Evolutionary conservation across 176 grass and related monocot genomes (phyloP).

Genomic region (Coix lacrymajobi): DNA sequence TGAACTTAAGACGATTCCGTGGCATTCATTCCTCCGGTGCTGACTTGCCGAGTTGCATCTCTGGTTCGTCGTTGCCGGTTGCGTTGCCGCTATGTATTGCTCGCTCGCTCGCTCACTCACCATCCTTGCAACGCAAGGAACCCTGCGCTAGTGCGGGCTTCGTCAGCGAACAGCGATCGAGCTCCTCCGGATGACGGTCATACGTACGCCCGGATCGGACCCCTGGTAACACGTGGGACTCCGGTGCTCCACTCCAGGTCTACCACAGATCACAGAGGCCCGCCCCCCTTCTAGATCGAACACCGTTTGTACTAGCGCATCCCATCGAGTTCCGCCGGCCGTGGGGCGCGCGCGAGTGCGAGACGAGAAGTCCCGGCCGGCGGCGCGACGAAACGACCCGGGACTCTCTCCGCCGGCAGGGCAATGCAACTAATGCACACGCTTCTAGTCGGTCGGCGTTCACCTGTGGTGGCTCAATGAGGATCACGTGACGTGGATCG

Average conservation of each 20-base stretch:
- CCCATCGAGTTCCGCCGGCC: background rate
- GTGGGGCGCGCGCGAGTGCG: background rate
- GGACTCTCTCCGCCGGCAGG: too few species aligned
- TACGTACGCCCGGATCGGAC: background rate
- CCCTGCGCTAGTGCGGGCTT: background rate
- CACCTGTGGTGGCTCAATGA: background rate
- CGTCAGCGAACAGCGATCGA: background rate
- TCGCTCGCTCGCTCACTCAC: background rate
- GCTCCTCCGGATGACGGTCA: background rate
- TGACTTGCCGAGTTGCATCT: background rate
- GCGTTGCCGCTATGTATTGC: background rate
- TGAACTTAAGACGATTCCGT: background rate
- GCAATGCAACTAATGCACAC: background rate
- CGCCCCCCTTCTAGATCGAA: background rate
- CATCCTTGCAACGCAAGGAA: slow-evolving; percentile 31
- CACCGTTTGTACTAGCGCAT: background rate
- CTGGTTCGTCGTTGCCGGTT: background rate
- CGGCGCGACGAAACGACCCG: background rate
- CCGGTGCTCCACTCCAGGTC: background rate
- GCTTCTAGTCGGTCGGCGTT: background rate
- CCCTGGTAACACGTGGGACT: background rate
- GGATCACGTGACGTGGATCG: background rate
- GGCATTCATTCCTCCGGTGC: background rate
- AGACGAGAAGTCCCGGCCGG: background rate
- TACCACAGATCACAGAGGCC: too few species aligned